These are phyloP conservation scores for Hymenotorrendiella dingleyae DNA, from an alignment of 2,329 filamentous ascomycete species.

Conservation along the genomic window DNA sequence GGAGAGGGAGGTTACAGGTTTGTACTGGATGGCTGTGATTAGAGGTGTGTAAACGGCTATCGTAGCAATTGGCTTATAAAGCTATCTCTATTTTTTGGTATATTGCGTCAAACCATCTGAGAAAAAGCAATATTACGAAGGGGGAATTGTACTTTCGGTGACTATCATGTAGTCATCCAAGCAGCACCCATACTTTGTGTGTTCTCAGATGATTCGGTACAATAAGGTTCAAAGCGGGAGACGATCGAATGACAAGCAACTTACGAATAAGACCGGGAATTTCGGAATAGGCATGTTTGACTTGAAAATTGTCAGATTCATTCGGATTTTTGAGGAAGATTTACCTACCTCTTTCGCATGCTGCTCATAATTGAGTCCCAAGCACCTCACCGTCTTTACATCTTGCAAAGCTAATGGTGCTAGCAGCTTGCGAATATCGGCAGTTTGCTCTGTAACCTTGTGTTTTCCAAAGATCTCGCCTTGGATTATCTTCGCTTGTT, in stretches of 20 bases:
- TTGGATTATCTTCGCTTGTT: conserved; percentile 54
- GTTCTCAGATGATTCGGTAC: too few relatives aligned
- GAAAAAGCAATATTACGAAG: too few relatives aligned
- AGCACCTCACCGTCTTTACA: conserved; percentile 60
- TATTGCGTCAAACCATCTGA: too few relatives aligned
- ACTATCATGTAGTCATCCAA: too few relatives aligned
- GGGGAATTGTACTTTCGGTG: too few relatives aligned
- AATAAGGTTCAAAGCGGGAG: too few relatives aligned
- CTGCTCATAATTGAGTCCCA: conserved; percentile 67
- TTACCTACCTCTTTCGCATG: conserved; percentile 65
- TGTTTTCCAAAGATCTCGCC: conserved; percentile 63
- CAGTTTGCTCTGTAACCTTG: conserved; percentile 56
- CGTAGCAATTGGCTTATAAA: too few relatives aligned
- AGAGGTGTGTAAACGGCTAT: background rate
- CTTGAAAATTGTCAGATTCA: conserved; percentile 24
- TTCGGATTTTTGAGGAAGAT: background rate
- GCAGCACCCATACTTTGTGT: too few relatives aligned
- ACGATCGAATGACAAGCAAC: too few relatives aligned
- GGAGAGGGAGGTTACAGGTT: conserved; percentile 59
- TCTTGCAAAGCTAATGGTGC: conserved; percentile 57
- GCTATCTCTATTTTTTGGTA: too few relatives aligned
- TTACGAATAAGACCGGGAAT: conserved; percentile 65
- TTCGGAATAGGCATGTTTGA: conserved; percentile 62
- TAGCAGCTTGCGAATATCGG: conserved; percentile 51
- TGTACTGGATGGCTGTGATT: conserved; percentile 41